Conservation (phyloP, 2,329 filamentous ascomycete species). For the Phialophora verrucosa region DNA sequence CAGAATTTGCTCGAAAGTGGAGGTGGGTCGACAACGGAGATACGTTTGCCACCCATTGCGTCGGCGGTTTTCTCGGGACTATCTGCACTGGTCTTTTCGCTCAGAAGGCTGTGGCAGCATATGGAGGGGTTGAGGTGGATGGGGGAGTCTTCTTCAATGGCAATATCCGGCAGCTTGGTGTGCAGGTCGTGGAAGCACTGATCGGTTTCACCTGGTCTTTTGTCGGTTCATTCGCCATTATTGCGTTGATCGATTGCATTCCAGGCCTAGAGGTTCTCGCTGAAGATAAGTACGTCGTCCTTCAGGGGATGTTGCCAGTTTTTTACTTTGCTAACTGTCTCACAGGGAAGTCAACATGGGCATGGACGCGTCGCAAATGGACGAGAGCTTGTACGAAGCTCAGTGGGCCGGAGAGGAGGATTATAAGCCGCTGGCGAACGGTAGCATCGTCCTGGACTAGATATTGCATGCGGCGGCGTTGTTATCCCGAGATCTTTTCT, state of each 20-base stretch:
- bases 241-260: constrained; percentile 59
- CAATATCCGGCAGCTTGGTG: constrained; percentile 56
- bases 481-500: neutral
- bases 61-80: constrained; percentile 59
- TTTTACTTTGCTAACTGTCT: constrained; percentile 7
- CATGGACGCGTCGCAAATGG: constrained; percentile 59
- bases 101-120: constrained; percentile 57
- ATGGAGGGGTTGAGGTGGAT: constrained; percentile 56
- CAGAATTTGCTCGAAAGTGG: constrained; percentile 53
- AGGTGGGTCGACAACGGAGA: constrained; percentile 63
- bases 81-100: constrained; percentile 60
- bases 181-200: constrained; percentile 59
- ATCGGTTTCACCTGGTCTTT: constrained; percentile 61
- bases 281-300: constrained; percentile 55
- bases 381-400: constrained; percentile 53
- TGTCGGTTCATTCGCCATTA: constrained; percentile 54
- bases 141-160: constrained; percentile 62
- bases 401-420: constrained; percentile 44
- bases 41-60: constrained; percentile 61
- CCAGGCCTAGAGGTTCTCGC: constrained; percentile 60
- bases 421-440: constrained; percentile 37
- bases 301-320: neutral
- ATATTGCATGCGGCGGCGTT: neutral
- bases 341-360: constrained; percentile 52
- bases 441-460: constrained; percentile 31